Conservation (phyloP, 2,329 filamentous ascomycete species). For the Hymenoscyphus albidus region DNA sequence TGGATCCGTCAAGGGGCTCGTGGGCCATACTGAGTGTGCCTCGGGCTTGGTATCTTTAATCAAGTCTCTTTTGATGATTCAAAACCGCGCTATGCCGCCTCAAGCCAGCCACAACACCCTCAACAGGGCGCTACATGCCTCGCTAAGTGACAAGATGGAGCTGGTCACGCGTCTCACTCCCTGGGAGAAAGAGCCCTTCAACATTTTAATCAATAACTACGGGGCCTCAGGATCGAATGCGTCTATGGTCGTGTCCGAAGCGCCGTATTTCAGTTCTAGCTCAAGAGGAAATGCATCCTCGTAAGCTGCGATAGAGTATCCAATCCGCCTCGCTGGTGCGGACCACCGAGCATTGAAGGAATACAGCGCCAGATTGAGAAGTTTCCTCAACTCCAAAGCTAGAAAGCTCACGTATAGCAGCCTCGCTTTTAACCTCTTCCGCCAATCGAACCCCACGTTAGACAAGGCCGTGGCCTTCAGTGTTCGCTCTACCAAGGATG, state of each 20-base stretch:
- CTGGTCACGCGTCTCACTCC: slow-evolving; percentile 9
- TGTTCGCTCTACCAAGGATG: slow-evolving; percentile 12
- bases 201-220: slow-evolving; percentile 22
- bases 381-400: no score
- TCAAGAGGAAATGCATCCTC: no score
- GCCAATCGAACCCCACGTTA: neutral
- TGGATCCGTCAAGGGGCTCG: slow-evolving; percentile 36
- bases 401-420: no score
- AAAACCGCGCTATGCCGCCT: slow-evolving; percentile 25
- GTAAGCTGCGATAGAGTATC: no score
- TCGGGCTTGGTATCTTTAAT: slow-evolving; percentile 42
- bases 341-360: neutral
- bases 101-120: slow-evolving; percentile 29
- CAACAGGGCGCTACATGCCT: slow-evolving; percentile 32
- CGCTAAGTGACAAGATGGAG: slow-evolving; percentile 6
- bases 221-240: slow-evolving; percentile 26
- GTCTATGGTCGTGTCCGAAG: slow-evolving; percentile 16
- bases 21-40: slow-evolving; percentile 46
- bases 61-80: slow-evolving; percentile 40
- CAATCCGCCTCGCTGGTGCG: no score
- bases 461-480: neutral
- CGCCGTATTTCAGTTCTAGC: neutral
- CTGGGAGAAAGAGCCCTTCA: no score
- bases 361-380: neutral
- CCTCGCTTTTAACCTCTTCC: neutral